phyloP scores from a whole-genome alignment of 2,329 filamentous ascomycete genomes.

The Spiromastix sp. region DNA sequence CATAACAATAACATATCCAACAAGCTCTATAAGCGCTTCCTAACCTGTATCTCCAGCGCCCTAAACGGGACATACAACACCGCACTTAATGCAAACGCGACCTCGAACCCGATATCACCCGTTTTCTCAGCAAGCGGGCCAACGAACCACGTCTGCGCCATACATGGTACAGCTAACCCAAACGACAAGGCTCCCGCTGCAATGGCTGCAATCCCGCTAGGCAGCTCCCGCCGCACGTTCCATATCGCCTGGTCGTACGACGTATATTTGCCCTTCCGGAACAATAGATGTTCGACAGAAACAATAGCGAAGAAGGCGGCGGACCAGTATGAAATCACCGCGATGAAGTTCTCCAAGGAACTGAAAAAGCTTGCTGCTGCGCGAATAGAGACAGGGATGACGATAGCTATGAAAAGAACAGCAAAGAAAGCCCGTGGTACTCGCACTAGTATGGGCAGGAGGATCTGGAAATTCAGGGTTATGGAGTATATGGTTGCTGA shows the following conservation, averaged over 20 bases:
- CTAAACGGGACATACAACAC: slow-evolving; percentile 11
- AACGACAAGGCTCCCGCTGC: slow-evolving; percentile 50
- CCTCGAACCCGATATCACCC: slow-evolving; percentile 48
- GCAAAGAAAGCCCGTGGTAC: slow-evolving; percentile 54
- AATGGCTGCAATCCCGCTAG: slow-evolving; percentile 52
- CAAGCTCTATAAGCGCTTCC: no score
- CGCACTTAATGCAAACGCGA: slow-evolving; percentile 18
- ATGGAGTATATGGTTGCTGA: slow-evolving; percentile 55
- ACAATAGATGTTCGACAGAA: slow-evolving; percentile 50
- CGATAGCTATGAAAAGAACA: slow-evolving; percentile 51
- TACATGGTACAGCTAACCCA: slow-evolving; percentile 50
- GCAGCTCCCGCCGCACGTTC: slow-evolving; percentile 49
- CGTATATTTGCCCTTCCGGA: slow-evolving; percentile 37
- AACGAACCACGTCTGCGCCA: slow-evolving; percentile 61
- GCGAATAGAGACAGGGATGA: slow-evolving; percentile 54
- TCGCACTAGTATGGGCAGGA: slow-evolving; percentile 47
- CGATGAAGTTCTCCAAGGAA: slow-evolving; percentile 33
- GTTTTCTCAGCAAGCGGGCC: slow-evolving; percentile 51
- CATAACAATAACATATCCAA: no score
- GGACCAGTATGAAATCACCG: slow-evolving; percentile 43
- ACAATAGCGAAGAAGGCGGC: slow-evolving; percentile 52
- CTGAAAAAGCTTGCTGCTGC: slow-evolving; percentile 50
- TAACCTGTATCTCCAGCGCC: slow-evolving; percentile 8
- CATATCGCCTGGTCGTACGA: slow-evolving; percentile 53
- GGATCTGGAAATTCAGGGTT: slow-evolving; percentile 58